Evolutionary conservation across 306 rosid genomes (phyloP).

Genomic region (Lablab purpureus): DNA sequence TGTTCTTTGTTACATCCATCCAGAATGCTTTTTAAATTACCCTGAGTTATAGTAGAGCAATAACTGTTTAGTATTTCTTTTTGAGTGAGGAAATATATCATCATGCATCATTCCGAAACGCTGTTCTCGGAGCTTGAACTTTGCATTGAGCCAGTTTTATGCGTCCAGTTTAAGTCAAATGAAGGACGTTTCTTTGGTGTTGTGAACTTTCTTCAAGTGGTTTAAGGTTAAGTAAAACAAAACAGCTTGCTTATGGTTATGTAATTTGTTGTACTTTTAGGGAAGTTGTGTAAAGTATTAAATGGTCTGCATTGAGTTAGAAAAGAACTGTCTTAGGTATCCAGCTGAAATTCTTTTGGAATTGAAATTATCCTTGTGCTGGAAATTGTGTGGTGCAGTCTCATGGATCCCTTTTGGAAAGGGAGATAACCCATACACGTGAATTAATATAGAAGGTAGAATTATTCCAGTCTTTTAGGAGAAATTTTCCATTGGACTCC

Average conservation of each 20-base stretch:
- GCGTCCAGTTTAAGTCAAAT: background rate
- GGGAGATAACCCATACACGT: background rate
- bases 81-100: background rate
- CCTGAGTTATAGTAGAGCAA: background rate
- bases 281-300: background rate
- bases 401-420: background rate
- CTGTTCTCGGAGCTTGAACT: background rate
- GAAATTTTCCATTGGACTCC: too few species aligned
- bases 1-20: background rate
- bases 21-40: background rate
- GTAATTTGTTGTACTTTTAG: background rate
- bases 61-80: background rate
- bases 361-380: background rate
- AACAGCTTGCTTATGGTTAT: background rate
- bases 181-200: background rate
- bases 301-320: background rate
- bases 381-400: background rate
- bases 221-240: background rate
- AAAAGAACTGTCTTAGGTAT: background rate
- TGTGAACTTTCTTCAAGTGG: background rate
- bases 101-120: background rate
- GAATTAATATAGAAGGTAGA: too few species aligned
- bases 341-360: background rate
- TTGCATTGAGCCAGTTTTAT: background rate
- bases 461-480: too few species aligned